These are phyloP conservation scores for Aspergillus funiculosus DNA, from an alignment of 495 filamentous ascomycete species.

Conservation along the genomic window DNA sequence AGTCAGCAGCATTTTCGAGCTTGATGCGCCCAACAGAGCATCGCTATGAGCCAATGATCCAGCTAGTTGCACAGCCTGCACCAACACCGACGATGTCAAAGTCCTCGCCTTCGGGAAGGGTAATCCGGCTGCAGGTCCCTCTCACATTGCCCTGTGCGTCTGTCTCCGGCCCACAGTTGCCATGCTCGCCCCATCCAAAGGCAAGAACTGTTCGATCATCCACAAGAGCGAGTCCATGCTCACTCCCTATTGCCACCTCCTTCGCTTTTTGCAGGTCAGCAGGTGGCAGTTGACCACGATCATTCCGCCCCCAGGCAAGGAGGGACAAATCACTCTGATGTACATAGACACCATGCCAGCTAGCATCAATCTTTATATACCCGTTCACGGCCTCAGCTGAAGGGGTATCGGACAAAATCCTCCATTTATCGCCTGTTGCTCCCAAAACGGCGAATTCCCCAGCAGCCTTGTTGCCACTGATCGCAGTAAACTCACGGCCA, in stretches of 20 bases:
- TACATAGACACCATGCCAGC: constrained; percentile 79
- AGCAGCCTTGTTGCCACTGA: constrained; percentile 47
- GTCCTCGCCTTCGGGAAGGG: constrained; percentile 33
- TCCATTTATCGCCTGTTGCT: constrained; percentile 57
- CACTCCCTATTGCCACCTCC: constrained; percentile 72
- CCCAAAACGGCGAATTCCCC: constrained; percentile 60
- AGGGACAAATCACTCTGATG: constrained; percentile 33
- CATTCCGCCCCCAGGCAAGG: constrained; percentile 64
- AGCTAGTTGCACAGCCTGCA: constrained; percentile 87
- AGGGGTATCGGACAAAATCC: constrained; percentile 43
- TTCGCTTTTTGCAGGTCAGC: constrained; percentile 43
- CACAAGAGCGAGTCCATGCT: constrained; percentile 70
- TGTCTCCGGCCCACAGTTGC: constrained; percentile 75
- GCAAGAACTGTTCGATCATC: constrained; percentile 55
- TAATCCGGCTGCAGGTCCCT: constrained; percentile 56
- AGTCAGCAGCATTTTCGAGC: not conserved
- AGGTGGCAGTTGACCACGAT: constrained; percentile 76
- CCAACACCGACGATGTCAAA: constrained; percentile 51
- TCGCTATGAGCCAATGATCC: constrained; percentile 50
- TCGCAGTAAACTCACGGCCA: constrained; percentile 74
- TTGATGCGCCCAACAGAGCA: not conserved
- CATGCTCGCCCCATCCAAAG: constrained; percentile 98
- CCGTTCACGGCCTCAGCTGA: constrained; percentile 20
- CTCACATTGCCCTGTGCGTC: constrained; percentile 59
- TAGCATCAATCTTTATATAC: constrained; percentile 49